phyloP scores from a whole-genome alignment of 2,329 filamentous ascomycete genomes.

The Waltergamsia citrina region DNA sequence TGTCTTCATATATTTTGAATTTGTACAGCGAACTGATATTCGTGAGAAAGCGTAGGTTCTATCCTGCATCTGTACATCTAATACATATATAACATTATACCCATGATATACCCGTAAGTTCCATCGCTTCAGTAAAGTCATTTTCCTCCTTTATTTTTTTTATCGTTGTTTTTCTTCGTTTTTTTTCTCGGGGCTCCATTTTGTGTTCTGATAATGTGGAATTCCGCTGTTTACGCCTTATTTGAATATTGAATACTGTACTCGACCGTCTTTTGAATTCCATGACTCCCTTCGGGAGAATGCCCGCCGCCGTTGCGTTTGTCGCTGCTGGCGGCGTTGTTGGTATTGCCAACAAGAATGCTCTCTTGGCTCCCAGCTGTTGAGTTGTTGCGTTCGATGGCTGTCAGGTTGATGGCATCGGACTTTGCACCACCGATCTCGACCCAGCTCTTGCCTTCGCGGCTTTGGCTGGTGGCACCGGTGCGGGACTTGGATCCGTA shows the following conservation, averaged over 20 bases:
- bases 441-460: conserved; percentile 11
- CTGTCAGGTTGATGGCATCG: conserved; percentile 9
- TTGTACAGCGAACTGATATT: too few species aligned
- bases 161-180: too few species aligned
- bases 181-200: too few species aligned
- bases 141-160: too few species aligned
- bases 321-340: not conserved
- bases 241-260: conserved; percentile 6
- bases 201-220: too few species aligned
- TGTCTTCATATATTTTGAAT: too few species aligned
- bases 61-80: too few species aligned
- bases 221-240: not conserved
- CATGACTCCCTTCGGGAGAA: not conserved
- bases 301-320: not conserved
- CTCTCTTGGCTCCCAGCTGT: conserved; percentile 13
- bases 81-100: too few species aligned
- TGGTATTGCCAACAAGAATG: conserved; percentile 7
- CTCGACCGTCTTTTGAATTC: conserved; percentile 8
- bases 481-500: conserved; percentile 10
- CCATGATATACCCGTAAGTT: too few species aligned
- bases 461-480: conserved; percentile 8
- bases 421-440: conserved; percentile 9
- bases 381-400: conserved; percentile 10
- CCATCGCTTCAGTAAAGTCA: too few species aligned
- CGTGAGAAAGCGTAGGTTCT: too few species aligned